phyloP scores from a whole-genome alignment of 139 green algal species.

The Zygnema cylindricum region DNA sequence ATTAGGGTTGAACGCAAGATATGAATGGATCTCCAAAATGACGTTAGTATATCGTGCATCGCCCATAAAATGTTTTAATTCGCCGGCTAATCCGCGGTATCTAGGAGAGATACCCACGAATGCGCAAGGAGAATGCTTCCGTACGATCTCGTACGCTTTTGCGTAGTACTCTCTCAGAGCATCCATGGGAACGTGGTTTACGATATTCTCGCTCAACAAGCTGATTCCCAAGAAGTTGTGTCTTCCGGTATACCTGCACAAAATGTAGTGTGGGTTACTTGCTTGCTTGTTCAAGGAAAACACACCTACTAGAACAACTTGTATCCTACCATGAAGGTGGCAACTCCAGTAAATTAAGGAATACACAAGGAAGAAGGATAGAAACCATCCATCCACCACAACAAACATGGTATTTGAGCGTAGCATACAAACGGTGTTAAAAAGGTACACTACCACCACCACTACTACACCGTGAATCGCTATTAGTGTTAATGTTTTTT shows the following conservation, averaged over 20 bases:
- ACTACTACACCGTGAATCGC: too few relatives aligned
- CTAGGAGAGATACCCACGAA: slow-evolving; percentile 22
- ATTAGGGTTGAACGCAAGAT: slow-evolving; percentile 35
- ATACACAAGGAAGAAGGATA: neutral
- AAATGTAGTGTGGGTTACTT: too few relatives aligned
- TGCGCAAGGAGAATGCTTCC: slow-evolving; percentile 38
- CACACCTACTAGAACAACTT: too few relatives aligned
- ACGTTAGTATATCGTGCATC: slow-evolving; percentile 29
- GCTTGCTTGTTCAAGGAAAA: too few relatives aligned
- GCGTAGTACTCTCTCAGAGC: slow-evolving; percentile 27
- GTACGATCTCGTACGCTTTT: slow-evolving; percentile 7
- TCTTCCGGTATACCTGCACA: slow-evolving; percentile 9
- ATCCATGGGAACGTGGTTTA: neutral
- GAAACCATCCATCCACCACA: too few relatives aligned
- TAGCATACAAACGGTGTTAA: too few relatives aligned
- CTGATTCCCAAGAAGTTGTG: slow-evolving; percentile 27
- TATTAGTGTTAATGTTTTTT: too few relatives aligned
- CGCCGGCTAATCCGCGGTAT: neutral
- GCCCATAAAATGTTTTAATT: slow-evolving; percentile 1
- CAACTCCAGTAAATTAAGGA: neutral
- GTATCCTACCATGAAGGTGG: too few relatives aligned
- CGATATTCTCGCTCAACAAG: slow-evolving; percentile 32
- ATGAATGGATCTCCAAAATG: slow-evolving; percentile 47
- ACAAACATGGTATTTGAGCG: too few relatives aligned
- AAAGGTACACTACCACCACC: too few relatives aligned